A percentile compares a stretch with the other conserved stretches of the same genome.
These are phyloP conservation scores for Phytophthora sp. DNA, from an alignment of 352 stramenopile genomes.

Conservation along the genomic window DNA sequence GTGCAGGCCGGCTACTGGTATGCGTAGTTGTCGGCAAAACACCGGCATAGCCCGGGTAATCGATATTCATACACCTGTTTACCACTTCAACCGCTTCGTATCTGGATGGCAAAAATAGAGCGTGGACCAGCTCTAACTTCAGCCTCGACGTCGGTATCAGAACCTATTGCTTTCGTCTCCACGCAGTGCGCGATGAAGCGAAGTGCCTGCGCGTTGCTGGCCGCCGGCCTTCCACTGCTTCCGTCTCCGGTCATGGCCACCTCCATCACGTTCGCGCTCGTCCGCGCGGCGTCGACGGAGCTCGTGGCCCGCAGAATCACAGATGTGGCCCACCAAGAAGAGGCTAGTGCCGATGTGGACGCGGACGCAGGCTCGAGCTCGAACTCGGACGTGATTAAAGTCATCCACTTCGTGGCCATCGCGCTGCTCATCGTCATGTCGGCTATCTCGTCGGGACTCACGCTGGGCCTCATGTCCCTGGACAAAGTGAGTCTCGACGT, in stretches of 20 bases:
- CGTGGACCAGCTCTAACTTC: slow-evolving; percentile 8
- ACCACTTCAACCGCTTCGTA: neutral
- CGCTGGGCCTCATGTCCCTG: slow-evolving; percentile 96
- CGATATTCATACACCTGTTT: neutral
- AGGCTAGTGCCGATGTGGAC: neutral
- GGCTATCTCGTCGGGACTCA: slow-evolving; percentile 95
- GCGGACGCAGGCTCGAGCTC: neutral
- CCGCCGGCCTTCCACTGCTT: neutral
- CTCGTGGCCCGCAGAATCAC: slow-evolving; percentile 21
- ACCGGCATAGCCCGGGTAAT: neutral
- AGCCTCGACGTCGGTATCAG: slow-evolving; percentile 8
- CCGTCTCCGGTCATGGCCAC: neutral
- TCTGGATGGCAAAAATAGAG: slow-evolving; percentile 7
- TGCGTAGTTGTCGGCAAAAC: slow-evolving; percentile 29
- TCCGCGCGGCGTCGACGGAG: slow-evolving; percentile 15
- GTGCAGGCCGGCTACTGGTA: slow-evolving; percentile 88
- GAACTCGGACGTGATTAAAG: slow-evolving; percentile 21
- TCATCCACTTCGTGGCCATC: slow-evolving; percentile 58
- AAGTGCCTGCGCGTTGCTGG: slow-evolving; percentile 2
- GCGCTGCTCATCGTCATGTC: slow-evolving; percentile 85
- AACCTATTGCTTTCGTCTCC: slow-evolving; percentile 4
- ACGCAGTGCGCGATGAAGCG: slow-evolving; percentile 19
- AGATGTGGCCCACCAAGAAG: neutral
- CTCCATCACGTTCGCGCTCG: slow-evolving; percentile 26
- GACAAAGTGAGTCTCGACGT: slow-evolving; percentile 98